phyloP scores from a whole-genome alignment of 345 rosid genomes.

The Combretum micranthum region DNA sequence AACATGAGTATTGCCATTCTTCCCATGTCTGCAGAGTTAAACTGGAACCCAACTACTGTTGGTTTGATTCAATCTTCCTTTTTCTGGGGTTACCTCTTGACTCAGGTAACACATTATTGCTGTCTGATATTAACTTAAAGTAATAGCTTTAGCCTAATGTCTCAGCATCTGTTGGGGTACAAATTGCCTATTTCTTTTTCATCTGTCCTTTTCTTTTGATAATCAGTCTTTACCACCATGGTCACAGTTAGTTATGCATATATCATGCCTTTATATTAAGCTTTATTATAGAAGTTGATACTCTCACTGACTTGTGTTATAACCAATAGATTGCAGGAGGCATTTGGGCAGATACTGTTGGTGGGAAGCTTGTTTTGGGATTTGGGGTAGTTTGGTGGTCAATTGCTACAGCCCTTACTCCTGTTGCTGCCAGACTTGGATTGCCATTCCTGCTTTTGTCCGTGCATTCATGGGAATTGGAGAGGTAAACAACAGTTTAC shows the following conservation, averaged over 20 bases:
- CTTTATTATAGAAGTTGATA: too few species aligned
- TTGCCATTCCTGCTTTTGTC: slow-evolving; percentile 74
- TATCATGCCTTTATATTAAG: too few species aligned
- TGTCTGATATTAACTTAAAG: neutral
- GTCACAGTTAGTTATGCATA: too few species aligned
- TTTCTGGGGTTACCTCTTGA: slow-evolving; percentile 96
- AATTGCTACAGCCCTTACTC: slow-evolving; percentile 73
- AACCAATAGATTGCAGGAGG: slow-evolving; percentile 81
- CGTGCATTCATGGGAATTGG: slow-evolving; percentile 97
- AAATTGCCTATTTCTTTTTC: neutral
- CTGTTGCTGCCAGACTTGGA: slow-evolving; percentile 84
- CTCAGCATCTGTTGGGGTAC: too few species aligned
- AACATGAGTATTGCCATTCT: slow-evolving; percentile 98
- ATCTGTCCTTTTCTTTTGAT: neutral
- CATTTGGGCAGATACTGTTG: slow-evolving; percentile 91
- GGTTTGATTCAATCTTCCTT: slow-evolving; percentile 93
- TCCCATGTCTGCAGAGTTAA: slow-evolving; percentile 92
- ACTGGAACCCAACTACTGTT: slow-evolving; percentile 83
- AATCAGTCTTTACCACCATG: neutral
- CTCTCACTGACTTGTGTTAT: neutral
- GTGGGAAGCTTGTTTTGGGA: slow-evolving; percentile 79
- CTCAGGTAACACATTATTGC: slow-evolving; percentile 40
- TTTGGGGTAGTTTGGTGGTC: slow-evolving; percentile 98
- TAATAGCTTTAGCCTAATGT: neutral
- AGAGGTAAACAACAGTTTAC: slow-evolving; percentile 41